Evolutionary conservation across 768 basidiomycete genomes (phyloP).

Genomic region (Lyophyllum atratum): DNA sequence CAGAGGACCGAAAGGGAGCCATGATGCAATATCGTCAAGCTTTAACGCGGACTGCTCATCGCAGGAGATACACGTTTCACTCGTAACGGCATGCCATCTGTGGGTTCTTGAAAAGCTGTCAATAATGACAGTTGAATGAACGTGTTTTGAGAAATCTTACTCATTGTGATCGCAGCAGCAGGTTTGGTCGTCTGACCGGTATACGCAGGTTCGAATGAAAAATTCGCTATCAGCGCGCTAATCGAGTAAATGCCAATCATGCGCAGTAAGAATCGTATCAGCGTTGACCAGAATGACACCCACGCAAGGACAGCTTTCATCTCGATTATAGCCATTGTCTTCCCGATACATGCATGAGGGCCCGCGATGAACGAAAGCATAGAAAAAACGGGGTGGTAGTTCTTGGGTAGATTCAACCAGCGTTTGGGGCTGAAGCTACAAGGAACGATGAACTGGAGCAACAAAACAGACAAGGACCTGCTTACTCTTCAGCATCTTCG

Average conservation of each 20-base stretch:
- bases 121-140: neutral
- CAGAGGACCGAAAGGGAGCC: too few species aligned
- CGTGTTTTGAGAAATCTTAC: slow-evolving; percentile 26
- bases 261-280: neutral
- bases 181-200: slow-evolving; percentile 40
- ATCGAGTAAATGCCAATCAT: neutral
- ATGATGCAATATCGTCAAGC: too few species aligned
- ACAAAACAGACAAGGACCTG: neutral
- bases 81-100: slow-evolving; percentile 17
- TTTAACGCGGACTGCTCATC: neutral
- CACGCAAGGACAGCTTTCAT: slow-evolving; percentile 43
- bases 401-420: slow-evolving; percentile 42
- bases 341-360: slow-evolving; percentile 46
- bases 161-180: slow-evolving; percentile 49
- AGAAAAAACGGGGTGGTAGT: slow-evolving; percentile 35
- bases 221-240: slow-evolving; percentile 42
- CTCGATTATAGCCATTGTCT: slow-evolving; percentile 45
- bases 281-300: slow-evolving; percentile 1
- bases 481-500: slow-evolving; percentile 49
- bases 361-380: slow-evolving; percentile 42
- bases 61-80: slow-evolving; percentile 2
- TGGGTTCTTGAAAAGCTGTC: slow-evolving; percentile 9
- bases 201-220: slow-evolving; percentile 46
- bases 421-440: slow-evolving; percentile 46
- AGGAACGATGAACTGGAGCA: neutral